Percentiles rank a stretch among this genome's conserved stretches.
These are phyloP conservation scores for Melocanna baccifera DNA, from an alignment of 176 grass and related monocot species.

Conservation along the genomic window DNA sequence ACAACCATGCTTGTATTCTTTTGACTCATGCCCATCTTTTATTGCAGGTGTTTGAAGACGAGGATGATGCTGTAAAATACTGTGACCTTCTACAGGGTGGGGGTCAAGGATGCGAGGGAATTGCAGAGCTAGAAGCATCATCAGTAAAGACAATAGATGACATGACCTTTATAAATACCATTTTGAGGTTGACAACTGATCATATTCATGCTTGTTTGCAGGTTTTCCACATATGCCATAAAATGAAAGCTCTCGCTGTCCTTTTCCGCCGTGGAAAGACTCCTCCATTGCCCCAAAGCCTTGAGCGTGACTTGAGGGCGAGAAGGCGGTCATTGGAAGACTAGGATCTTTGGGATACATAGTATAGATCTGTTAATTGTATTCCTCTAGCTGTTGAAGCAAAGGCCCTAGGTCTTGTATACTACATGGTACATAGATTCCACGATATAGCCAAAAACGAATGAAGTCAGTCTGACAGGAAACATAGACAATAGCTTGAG, in stretches of 20 bases:
- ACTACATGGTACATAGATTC: constrained; percentile 31
- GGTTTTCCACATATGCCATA: constrained; percentile 80
- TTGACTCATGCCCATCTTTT: not conserved
- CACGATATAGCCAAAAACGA: constrained; percentile 5
- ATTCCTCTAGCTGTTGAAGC: constrained; percentile 43
- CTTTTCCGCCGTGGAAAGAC: constrained; percentile 70
- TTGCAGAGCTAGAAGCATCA: constrained; percentile 92
- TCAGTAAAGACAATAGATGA: constrained; percentile 55
- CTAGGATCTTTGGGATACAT: constrained; percentile 29
- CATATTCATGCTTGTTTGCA: constrained; percentile 13
- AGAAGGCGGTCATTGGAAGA: constrained; percentile 86
- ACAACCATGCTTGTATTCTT: not conserved
- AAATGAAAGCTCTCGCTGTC: constrained; percentile 82
- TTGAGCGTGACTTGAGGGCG: constrained; percentile 69
- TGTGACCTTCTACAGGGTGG: constrained; percentile 81
- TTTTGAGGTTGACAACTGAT: not conserved
- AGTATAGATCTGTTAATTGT: constrained; percentile 31
- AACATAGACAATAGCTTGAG: not conserved
- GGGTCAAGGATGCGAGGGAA: constrained; percentile 87
- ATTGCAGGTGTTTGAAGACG: constrained; percentile 84
- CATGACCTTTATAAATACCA: not conserved
- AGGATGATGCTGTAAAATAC: constrained; percentile 79
- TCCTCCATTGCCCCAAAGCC: constrained; percentile 71
- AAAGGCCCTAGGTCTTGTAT: constrained; percentile 38
- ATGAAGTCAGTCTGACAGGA: constrained; percentile 11